phyloP scores from a whole-genome alignment of 768 basidiomycete genomes.

The Leccinellum albellum region DNA sequence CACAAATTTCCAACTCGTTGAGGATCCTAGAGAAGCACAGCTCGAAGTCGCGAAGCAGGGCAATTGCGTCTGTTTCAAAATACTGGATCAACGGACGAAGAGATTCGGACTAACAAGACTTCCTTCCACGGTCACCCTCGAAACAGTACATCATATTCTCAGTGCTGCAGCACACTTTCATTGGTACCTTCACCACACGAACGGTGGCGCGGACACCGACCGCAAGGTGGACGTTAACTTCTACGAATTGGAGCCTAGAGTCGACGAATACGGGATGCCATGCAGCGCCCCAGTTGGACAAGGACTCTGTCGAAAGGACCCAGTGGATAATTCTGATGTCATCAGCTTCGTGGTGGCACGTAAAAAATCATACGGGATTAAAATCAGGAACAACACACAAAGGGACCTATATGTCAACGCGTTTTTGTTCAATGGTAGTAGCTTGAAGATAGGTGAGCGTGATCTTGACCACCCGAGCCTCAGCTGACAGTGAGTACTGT shows the following conservation, averaged over 20 bases:
- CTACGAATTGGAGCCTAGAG: background rate
- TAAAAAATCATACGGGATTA: slow-evolving; percentile 31
- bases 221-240: slow-evolving; percentile 12
- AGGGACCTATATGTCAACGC: slow-evolving; percentile 36
- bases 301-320: slow-evolving; percentile 3
- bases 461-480: background rate
- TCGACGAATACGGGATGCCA: background rate
- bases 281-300: background rate
- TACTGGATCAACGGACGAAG: background rate
- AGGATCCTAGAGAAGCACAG: background rate
- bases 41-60: background rate
- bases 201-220: background rate
- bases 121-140: background rate
- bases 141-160: background rate
- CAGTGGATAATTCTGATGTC: background rate
- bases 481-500: background rate
- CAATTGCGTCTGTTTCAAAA: background rate
- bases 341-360: slow-evolving; percentile 25
- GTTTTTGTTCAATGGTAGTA: slow-evolving; percentile 40
- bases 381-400: slow-evolving; percentile 33
- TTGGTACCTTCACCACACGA: slow-evolving; percentile 18
- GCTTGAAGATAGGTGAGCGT: slow-evolving; percentile 32
- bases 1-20: background rate
- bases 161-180: slow-evolving; percentile 15
- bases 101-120: slow-evolving; percentile 1